A percentile compares a stretch with the other conserved stretches of the same genome.
These are phyloP conservation scores for Aspergillus amoenus DNA, from an alignment of 2,329 filamentous ascomycete species.

Conservation along the genomic window DNA sequence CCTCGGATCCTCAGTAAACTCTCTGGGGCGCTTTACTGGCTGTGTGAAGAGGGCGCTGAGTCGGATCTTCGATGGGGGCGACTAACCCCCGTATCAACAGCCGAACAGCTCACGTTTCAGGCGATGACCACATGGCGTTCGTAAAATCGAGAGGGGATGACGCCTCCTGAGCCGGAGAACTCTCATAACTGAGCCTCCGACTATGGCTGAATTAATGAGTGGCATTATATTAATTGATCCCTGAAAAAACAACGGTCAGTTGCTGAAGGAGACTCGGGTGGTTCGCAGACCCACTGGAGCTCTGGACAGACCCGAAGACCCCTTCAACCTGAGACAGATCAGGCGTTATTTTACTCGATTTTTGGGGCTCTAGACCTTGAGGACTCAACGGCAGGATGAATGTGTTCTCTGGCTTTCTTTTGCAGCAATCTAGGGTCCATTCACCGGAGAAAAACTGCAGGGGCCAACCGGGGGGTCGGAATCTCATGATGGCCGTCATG, in stretches of 20 bases:
- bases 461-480: not conserved
- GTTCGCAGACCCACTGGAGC: constrained; percentile 10
- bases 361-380: not conserved
- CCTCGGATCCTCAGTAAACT: too few relatives aligned
- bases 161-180: not conserved
- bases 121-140: not conserved
- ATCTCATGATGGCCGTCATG: constrained; percentile 20
- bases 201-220: not conserved
- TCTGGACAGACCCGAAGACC: not conserved
- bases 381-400: not conserved
- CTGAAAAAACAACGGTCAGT: constrained; percentile 7
- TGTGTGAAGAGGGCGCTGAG: not conserved
- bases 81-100: not conserved
- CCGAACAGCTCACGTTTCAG: not conserved
- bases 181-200: not conserved
- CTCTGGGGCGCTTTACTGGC: not conserved
- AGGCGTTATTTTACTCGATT: not conserved
- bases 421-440: not conserved
- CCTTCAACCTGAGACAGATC: not conserved
- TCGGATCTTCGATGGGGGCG: not conserved
- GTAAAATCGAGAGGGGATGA: not conserved
- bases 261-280: not conserved
- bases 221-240: not conserved
- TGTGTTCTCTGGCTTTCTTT: not conserved
- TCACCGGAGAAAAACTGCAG: not conserved